Conservation (phyloP, 1,139 yeast genomes). For the Candida labiduridarum region DNA sequence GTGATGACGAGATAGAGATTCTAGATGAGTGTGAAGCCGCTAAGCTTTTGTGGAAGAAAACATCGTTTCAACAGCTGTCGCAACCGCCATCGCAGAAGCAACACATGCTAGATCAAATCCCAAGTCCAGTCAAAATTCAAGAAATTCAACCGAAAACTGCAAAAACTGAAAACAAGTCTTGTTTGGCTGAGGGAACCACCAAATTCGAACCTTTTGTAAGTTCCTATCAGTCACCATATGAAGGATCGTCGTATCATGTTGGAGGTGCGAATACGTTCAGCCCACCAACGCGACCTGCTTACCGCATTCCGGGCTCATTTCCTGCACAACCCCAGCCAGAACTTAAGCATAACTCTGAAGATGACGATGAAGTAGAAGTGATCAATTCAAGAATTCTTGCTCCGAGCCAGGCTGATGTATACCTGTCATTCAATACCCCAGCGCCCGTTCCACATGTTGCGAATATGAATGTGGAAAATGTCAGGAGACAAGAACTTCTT, state of each 20-base stretch:
- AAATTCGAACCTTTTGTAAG: too few relatives aligned
- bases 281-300: neutral
- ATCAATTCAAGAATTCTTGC: neutral
- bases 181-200: too few relatives aligned
- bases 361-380: constrained; percentile 2
- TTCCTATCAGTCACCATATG: neutral
- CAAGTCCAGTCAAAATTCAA: neutral
- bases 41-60: constrained; percentile 23
- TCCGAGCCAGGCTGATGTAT: neutral
- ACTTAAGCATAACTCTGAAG: neutral
- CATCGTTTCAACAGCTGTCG: constrained; percentile 18
- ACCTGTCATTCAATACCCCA: constrained; percentile 27
- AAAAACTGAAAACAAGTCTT: neutral
- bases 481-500: constrained; percentile 8
- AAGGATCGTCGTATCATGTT: too few relatives aligned
- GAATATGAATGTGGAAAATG: constrained; percentile 2
- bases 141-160: neutral
- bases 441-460: constrained; percentile 35
- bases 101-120: neutral
- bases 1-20: constrained; percentile 25
- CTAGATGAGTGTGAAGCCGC: constrained; percentile 30
- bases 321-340: neutral
- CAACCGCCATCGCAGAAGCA: neutral
- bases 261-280: too few relatives aligned
- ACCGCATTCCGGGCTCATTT: constrained; percentile 1